phyloP scores from a whole-genome alignment of 2,329 filamentous ascomycete genomes.

The Diatrype stigma region DNA sequence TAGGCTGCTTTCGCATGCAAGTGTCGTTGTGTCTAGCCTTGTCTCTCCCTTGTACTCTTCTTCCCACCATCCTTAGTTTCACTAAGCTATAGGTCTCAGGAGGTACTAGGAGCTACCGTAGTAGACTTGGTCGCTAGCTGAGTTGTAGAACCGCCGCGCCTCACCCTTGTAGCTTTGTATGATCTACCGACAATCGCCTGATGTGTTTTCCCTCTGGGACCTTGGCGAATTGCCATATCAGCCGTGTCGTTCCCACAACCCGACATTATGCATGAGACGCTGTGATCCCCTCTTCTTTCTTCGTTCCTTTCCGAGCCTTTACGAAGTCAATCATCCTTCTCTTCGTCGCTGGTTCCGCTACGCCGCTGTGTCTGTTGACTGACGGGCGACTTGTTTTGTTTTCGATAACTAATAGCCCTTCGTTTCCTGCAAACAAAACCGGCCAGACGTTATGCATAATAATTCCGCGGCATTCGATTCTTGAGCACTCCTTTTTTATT shows the following conservation, averaged over 20 bases:
- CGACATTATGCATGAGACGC: constrained; percentile 11
- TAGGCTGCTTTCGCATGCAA: neutral
- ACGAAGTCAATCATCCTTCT: constrained; percentile 6
- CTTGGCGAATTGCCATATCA: constrained; percentile 25
- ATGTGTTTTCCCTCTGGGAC: constrained; percentile 29
- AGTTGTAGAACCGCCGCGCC: constrained; percentile 23
- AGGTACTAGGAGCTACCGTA: neutral
- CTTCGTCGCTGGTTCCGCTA: constrained; percentile 23
- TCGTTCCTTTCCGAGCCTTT: neutral
- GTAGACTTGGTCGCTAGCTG: neutral
- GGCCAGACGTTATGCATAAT: constrained; percentile 1
- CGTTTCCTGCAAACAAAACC: constrained; percentile 11
- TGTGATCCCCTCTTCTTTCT: neutral
- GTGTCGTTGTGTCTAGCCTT: neutral
- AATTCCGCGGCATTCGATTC: constrained; percentile 18
- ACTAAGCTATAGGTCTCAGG: neutral
- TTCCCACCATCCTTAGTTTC: neutral
- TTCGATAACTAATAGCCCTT: constrained; percentile 28
- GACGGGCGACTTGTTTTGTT: constrained; percentile 5
- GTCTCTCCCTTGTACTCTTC: neutral
- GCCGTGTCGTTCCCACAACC: constrained; percentile 28
- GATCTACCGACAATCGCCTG: constrained; percentile 38
- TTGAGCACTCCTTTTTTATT: constrained; percentile 23
- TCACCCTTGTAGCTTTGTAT: constrained; percentile 38
- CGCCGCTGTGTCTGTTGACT: constrained; percentile 30